phyloP scores from a whole-genome alignment of 495 filamentous ascomycete genomes.

The Parathielavia appendiculata region DNA sequence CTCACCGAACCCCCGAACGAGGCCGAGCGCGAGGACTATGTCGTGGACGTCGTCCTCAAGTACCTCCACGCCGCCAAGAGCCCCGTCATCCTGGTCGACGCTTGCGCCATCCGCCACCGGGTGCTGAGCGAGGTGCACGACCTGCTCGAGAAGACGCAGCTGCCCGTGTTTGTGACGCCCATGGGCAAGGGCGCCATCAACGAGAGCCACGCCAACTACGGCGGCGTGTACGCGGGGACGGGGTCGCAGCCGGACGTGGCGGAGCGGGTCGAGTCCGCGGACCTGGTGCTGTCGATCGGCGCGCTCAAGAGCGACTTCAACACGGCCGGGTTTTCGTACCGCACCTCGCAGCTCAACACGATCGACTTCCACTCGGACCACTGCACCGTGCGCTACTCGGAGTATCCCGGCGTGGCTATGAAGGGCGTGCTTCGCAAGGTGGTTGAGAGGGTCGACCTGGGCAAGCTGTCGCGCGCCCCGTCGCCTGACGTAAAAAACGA shows the following conservation, averaged over 20 bases:
- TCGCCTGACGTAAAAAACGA: slow-evolving; percentile 51
- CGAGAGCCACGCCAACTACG: slow-evolving; percentile 68
- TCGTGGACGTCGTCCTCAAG: slow-evolving; percentile 72
- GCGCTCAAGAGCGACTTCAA: slow-evolving; percentile 86
- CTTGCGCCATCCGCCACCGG: slow-evolving; percentile 80
- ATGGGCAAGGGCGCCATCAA: slow-evolving; percentile 91
- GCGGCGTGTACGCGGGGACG: slow-evolving; percentile 81
- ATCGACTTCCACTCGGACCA: slow-evolving; percentile 84
- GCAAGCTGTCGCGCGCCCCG: slow-evolving; percentile 46
- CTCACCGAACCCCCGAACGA: slow-evolving; percentile 61
- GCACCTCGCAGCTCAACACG: slow-evolving; percentile 70
- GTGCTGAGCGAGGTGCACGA: slow-evolving; percentile 70
- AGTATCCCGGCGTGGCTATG: slow-evolving; percentile 82
- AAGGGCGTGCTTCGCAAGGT: slow-evolving; percentile 78
- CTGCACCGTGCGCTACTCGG: slow-evolving; percentile 70
- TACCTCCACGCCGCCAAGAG: slow-evolving; percentile 70
- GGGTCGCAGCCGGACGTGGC: slow-evolving; percentile 68
- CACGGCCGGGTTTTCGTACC: slow-evolving; percentile 83
- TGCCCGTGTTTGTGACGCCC: slow-evolving; percentile 82
- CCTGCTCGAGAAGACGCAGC: slow-evolving; percentile 66
- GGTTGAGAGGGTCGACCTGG: slow-evolving; percentile 53
- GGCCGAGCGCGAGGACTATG: slow-evolving; percentile 70
- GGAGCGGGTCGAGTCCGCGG: slow-evolving; percentile 70
- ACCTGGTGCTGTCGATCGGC: slow-evolving; percentile 79
- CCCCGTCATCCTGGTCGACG: slow-evolving; percentile 82